Evolutionary conservation across 2,329 filamentous ascomycete species (phyloP), one percentile per base, ranked within the genome.

Genomic region (Curvularia sp.): DNA sequence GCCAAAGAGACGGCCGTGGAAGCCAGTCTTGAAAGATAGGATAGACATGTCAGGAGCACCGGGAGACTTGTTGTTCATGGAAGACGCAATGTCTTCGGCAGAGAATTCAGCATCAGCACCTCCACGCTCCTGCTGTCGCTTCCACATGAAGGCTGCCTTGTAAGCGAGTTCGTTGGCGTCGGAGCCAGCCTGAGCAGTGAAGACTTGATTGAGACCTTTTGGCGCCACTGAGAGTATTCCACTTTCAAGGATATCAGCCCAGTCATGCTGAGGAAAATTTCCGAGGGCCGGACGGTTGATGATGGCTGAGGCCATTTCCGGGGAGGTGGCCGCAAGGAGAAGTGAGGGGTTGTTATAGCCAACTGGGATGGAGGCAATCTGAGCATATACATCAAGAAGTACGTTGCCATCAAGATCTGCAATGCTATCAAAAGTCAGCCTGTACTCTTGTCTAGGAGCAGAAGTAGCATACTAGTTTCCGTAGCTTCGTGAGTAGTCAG

Each of bases 101-200:
- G 89, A 91, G 82, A 96, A 96, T 57, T 94, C 91, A 55, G 89
- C 90, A 38, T 89, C 78, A 46, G 86, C 82, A 7, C 92, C 92
- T 66, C 92, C 92, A 61, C 93, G 91, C 79, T 95, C 87, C 63
- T 88, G 84, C 78, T 92, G 90, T 49, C 91, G 88, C 73, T 89
- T 89, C 85, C 89, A 96, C 89, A 97, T 97, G 82, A 97, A 97
- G 49, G 93, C 93, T 8, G 93, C 93, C 82, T 97, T 97, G 86
- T 92, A 97, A 43, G 93, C 93, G 33, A 91, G 90, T 82, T 97
- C 93, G 81, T 97, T 97, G 79, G 93, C 93, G 73, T 97, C 93
- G 20, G 92, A 96, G 61, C 93, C 93, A 53, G 92, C 87, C 83
- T 92, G 90, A 65, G 89, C 92, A 18, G 93, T 97, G 81, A 96